Evolutionary conservation across 805 yeast species (phyloP), one percentile per base, ranked within the genome.

Genomic region (Kurtzmaniella cleridarum): DNA sequence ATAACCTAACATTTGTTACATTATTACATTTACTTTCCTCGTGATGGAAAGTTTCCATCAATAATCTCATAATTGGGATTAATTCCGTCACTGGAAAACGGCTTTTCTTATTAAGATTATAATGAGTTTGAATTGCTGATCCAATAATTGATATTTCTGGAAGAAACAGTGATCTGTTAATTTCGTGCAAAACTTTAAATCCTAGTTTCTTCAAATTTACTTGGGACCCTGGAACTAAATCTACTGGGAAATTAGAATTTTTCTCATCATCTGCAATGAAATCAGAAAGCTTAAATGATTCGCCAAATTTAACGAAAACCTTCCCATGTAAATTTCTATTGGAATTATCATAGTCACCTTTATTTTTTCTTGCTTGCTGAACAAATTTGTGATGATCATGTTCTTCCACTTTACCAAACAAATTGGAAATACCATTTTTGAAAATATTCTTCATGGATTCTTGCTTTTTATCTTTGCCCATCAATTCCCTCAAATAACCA

Each of bases 131-230:
- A 24, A 64, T 46, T 2, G 64, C 65, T 0, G 75, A 57, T 3
- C 82, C 83, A 12, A 76, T 70, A 17, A 78, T 54, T 0, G 80
- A 65, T 12, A 78, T 62, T 27, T 79, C 79, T 54, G 79, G 79
- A 26, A 78, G 57, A 34, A 65, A 75, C 6, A 76, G 62, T 5
- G 65, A 69, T 10, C 58, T 53, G 53, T 78, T 78, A 46, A 78
- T 64, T 34, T 76, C 79, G 35, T 70, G 75, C 32, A 78, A 60
- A 14, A 76, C 63, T 43, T 66, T 64, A 57, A 76, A 78, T 2
- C 81, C 84, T 24, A 78, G 57, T 30, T 76, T 61, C 44, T 78
- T 69, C 41, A 78, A 50, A 44, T 59, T 58, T 17, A 58, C 51
- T 12, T 43, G 41, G 15, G 45, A 34, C 26, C 53, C 54, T 3